Percentiles rank a stretch among this genome's conserved stretches.
Evolutionary conservation across 805 yeast genomes (phyloP).

Genomic region (Scheffersomyces spartinae): DNA sequence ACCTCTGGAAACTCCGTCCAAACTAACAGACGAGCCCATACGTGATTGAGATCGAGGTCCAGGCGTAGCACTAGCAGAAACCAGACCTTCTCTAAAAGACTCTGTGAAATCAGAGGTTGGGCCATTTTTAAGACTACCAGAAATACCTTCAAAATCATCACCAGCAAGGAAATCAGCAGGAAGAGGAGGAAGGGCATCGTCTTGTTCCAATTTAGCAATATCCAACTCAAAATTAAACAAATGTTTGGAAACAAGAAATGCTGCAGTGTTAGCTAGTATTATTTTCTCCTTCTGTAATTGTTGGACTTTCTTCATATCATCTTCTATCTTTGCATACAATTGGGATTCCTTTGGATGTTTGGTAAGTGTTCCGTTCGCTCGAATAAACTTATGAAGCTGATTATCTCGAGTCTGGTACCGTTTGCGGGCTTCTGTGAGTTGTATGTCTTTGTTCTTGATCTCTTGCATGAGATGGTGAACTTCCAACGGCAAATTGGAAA

Average conservation of each 20-base stretch:
- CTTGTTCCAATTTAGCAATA: constrained; percentile 62
- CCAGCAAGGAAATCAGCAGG: too few species aligned
- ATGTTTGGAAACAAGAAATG: constrained; percentile 68
- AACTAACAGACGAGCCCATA: constrained; percentile 4
- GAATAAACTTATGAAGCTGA: constrained; percentile 73
- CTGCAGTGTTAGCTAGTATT: constrained; percentile 70
- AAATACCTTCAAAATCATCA: too few species aligned
- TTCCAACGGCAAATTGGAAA: constrained; percentile 83
- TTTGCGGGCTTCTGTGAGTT: constrained; percentile 52
- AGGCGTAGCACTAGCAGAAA: constrained; percentile 3
- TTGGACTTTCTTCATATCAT: constrained; percentile 50
- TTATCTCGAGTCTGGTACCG: constrained; percentile 61
- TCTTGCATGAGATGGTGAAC: constrained; percentile 73
- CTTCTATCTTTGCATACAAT: constrained; percentile 51
- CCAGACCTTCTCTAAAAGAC: too few species aligned
- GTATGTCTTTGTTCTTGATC: constrained; percentile 56
- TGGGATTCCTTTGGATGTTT: constrained; percentile 75
- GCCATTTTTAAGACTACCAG: too few species aligned
- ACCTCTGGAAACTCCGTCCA: constrained; percentile 10
- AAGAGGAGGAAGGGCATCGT: constrained; percentile 65
- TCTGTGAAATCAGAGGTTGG: constrained; percentile 4
- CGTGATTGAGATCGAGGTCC: constrained; percentile 2
- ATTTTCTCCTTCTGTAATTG: constrained; percentile 69
- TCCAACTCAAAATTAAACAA: constrained; percentile 62
- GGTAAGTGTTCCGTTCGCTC: constrained; percentile 69